Evolutionary conservation across 345 rosid species (phyloP), one percentile per base, ranked within the genome.

Genomic region (Populus nigra): DNA sequence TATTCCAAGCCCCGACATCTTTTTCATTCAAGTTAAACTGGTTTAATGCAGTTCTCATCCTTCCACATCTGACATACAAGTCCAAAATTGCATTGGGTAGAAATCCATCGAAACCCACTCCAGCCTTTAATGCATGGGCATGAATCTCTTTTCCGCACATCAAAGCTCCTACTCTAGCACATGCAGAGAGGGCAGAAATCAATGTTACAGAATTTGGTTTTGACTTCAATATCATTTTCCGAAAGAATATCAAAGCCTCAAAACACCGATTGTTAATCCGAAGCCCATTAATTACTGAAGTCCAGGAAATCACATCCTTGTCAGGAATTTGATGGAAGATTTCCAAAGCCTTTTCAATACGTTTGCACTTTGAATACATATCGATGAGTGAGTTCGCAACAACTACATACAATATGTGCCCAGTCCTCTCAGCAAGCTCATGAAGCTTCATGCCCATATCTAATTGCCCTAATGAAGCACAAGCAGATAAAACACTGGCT

Each of bases 311-410:
- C 65, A 82, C 82, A 66, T 78, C 67, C 78, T 78, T 82, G 47
- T 74, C 69, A 16, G 73, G 81, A 49, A 82, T 70, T 33, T 35
- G 38, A 57, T 78, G 85, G 76, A 78, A 82, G 18, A 82, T 67
- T 70, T 78, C 82, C 79, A 78, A 72, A 66, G 85, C 85, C 70
- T 78, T 78, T 29, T 78, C 85, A 65, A 75, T 71, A 70, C 70
- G 68, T 71, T 75, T 74, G 81, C 85, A 78, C 82, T 78, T 82
- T 31, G 85, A 82, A 72, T 82, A 78, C 85, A 82, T 82, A 62
- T 78, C 81, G 53, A 82, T 75, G 68, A 82, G 85, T 4, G 85
- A 75, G 70, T 82, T 78, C 13, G 79, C 79, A 22, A 82, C 85
- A 43, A 70, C 72, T 45, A 36, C 50, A 47, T 71, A 75, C 25